phyloP scores from a whole-genome alignment of 345 rosid genomes.

The Euclidium syriacum region DNA sequence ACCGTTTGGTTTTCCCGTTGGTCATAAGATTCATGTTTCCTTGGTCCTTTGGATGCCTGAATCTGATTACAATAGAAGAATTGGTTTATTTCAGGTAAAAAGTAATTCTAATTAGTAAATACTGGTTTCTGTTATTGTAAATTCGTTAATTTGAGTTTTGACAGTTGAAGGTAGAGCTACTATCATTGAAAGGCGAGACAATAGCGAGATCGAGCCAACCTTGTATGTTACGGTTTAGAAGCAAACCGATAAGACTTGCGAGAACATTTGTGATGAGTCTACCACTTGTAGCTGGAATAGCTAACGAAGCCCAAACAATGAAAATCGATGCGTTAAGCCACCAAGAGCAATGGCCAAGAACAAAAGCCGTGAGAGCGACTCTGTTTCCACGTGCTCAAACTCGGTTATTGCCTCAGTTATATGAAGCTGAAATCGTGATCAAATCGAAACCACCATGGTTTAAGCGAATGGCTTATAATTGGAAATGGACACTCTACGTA shows the following conservation, averaged over 20 bases:
- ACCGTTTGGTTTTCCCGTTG: constrained; percentile 43
- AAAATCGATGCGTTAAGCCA: constrained; percentile 37
- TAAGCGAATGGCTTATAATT: constrained; percentile 52
- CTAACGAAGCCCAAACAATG: constrained; percentile 62
- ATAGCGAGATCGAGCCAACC: constrained; percentile 63
- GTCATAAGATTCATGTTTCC: constrained; percentile 52
- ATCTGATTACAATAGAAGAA: constrained; percentile 55
- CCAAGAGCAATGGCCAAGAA: constrained; percentile 59
- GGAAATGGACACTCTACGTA: constrained; percentile 74
- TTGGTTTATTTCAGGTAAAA: constrained; percentile 72
- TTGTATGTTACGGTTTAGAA: constrained; percentile 60
- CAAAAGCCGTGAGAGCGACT: constrained; percentile 44
- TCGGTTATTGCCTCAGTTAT: constrained; percentile 48
- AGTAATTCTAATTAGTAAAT: not conserved
- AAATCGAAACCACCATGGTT: constrained; percentile 60
- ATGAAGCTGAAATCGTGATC: constrained; percentile 52
- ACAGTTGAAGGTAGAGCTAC: constrained; percentile 64
- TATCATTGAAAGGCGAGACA: constrained; percentile 41
- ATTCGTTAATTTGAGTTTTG: too few relatives aligned
- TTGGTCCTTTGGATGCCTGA: constrained; percentile 70
- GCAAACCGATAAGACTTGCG: constrained; percentile 54
- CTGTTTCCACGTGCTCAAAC: constrained; percentile 69
- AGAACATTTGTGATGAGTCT: constrained; percentile 49
- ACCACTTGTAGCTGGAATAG: constrained; percentile 57
- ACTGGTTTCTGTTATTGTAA: too few relatives aligned